Evolutionary conservation across 2,329 filamentous ascomycete species (phyloP), one percentile per base, ranked within the genome.

Genomic region (Colletotrichum tofieldiae): DNA sequence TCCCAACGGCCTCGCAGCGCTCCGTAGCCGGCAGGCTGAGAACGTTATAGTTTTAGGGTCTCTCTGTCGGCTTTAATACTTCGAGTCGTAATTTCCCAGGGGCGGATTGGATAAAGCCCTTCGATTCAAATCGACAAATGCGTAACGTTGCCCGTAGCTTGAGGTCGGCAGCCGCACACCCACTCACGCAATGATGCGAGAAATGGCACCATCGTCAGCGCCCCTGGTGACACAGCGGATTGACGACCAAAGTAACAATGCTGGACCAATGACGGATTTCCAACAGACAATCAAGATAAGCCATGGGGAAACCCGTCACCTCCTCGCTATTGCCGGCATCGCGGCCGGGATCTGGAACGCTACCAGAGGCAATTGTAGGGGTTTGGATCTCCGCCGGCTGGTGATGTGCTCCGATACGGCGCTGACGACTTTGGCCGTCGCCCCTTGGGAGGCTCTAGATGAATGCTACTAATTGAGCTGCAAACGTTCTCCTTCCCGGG

Each of bases 361-460:
- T 41, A 26, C 23, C 26, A 1, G 45, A n/a, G 32, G 64, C 35
- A 11, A 11, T 52, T 29, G 43, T 43, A 20, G 18, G 51, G 26
- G 32, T 12, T 49, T 9, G 6, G 23, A 41, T 37, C 60, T 39
- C 43, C 12, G 41, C 1, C 23, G 16, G 52, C 35, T 32, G 52
- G 59, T 65, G 66, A 69, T 69, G 66, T 69, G 66, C 60, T 69
- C 41, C 52, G 23, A n/a, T 65, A 26, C 49, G 32, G 41, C 16
- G 51, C 20, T 69, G 66, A 58, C 60, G 60, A 69, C 59, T 69
- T 69, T 8, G 9, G 20, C 14, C 32, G 0, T 47, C 26, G 6
- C 23, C 39, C 26, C 23, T 11, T 1, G 7, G 9, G 9, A 51
- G 23, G 16, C 49, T 54, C 51, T 32, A 16, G 26, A 20, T 3